A percentile compares a stretch with the other conserved stretches of the same genome.
Conservation (phyloP, 331 rosid species). For the Malus hybrid region DNA sequence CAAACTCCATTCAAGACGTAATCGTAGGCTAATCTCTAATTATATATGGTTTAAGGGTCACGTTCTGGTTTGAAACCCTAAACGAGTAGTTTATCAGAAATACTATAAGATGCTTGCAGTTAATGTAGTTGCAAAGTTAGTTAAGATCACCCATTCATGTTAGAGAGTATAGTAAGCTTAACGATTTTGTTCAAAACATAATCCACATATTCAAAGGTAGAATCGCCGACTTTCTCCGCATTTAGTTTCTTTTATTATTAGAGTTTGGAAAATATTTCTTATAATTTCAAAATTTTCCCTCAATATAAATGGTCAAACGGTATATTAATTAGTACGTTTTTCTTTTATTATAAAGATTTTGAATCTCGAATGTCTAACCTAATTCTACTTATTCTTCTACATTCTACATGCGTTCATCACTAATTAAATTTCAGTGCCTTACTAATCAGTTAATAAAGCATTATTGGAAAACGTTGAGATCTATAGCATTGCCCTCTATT, state of each 20-base stretch:
- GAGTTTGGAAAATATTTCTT: not conserved
- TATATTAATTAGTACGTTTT: too few species aligned
- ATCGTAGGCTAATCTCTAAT: constrained; percentile 8
- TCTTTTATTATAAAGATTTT: too few species aligned
- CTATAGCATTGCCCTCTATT: too few species aligned
- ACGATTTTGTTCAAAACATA: not conserved
- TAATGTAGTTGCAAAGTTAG: constrained; percentile 30
- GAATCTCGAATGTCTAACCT: too few species aligned
- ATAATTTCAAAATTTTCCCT: not conserved
- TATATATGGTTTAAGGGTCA: not conserved
- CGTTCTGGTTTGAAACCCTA: not conserved
- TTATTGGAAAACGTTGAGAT: too few species aligned
- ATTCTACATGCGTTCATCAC: too few species aligned
- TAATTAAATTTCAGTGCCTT: too few species aligned
- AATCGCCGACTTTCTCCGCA: not conserved
- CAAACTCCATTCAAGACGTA: constrained; percentile 13
- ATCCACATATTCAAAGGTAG: not conserved
- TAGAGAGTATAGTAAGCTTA: not conserved
- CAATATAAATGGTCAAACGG: too few species aligned
- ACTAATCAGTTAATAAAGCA: too few species aligned
- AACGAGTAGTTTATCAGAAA: not conserved
- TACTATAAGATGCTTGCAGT: constrained; percentile 6
- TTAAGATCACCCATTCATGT: not conserved
- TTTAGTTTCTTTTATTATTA: not conserved
- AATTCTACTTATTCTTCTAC: too few species aligned